Conservation (phyloP, 2,329 filamentous ascomycete species). For the Beauveria sp. region DNA sequence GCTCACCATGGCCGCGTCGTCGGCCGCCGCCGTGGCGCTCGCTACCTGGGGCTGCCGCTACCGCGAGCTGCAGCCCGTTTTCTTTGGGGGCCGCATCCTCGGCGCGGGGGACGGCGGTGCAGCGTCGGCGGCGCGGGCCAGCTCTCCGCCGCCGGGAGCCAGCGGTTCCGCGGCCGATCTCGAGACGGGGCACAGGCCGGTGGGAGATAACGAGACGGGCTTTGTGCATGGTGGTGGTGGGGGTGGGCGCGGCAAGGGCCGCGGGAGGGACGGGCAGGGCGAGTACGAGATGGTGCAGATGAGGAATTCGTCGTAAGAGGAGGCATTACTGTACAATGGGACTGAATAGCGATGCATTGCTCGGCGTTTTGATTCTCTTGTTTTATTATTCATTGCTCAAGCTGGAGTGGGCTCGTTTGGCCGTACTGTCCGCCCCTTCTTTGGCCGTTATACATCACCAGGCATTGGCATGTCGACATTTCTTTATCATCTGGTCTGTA, state of each 20-base stretch:
- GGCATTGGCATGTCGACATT: not conserved
- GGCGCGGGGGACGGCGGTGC: conserved; percentile 17
- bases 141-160: conserved; percentile 16
- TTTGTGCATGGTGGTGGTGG: conserved; percentile 33
- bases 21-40: conserved; percentile 43
- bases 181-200: conserved; percentile 17
- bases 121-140: conserved; percentile 2
- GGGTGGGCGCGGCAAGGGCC: conserved; percentile 34
- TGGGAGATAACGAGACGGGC: conserved; percentile 40
- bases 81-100: conserved; percentile 55
- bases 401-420: not conserved
- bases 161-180: conserved; percentile 12
- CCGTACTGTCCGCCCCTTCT: not conserved
- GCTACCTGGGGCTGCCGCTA: conserved; percentile 90
- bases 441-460: not conserved
- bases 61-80: conserved; percentile 81
- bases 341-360: conserved; percentile 26
- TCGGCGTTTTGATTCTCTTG: conserved; percentile 23
- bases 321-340: not conserved
- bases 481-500: not conserved
- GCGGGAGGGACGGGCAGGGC: conserved; percentile 46
- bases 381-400: not conserved
- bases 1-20: conserved; percentile 47
- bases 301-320: conserved; percentile 21
- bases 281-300: conserved; percentile 61